Conservation (phyloP, 441 rosid species). For the Gossypium lobatum region DNA sequence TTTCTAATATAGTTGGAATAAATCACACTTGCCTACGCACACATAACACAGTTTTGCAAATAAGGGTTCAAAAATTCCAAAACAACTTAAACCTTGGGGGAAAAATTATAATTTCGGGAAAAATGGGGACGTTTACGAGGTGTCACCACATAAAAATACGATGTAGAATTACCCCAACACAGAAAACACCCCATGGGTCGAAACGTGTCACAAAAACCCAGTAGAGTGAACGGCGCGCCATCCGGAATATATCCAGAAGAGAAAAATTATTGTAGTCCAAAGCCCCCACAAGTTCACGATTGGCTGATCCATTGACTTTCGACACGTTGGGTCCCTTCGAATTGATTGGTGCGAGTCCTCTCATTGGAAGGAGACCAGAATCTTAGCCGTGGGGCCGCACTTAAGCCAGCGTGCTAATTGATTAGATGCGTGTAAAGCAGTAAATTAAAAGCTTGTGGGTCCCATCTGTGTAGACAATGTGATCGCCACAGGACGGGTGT, state of each 20-base stretch:
- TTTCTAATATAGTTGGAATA: too few species aligned
- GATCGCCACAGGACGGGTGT: background rate
- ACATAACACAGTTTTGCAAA: too few species aligned
- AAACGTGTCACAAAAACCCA: background rate
- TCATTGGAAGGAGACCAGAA: conserved; percentile 4
- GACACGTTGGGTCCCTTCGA: conserved; percentile 1
- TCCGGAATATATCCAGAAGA: background rate
- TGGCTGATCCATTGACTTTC: conserved; percentile 17
- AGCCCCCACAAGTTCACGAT: conserved; percentile 12
- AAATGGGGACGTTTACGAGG: too few species aligned
- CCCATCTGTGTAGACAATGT: background rate
- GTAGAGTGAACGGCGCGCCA: background rate
- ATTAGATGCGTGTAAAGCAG: conserved; percentile 10
- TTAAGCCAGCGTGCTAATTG: background rate
- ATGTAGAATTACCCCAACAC: too few species aligned
- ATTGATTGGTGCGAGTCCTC: conserved; percentile 14
- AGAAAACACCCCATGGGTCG: too few species aligned
- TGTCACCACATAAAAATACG: too few species aligned
- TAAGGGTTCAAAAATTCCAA: too few species aligned
- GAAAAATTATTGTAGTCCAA: conserved; percentile 11
- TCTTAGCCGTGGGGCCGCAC: conserved; percentile 14
- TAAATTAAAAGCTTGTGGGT: background rate
- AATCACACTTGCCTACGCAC: too few species aligned
- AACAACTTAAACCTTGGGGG: too few species aligned
- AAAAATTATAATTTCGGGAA: too few species aligned